Evolutionary conservation across 345 rosid species (phyloP), one percentile per base, ranked within the genome.

Genomic region (Ricinus communis): DNA sequence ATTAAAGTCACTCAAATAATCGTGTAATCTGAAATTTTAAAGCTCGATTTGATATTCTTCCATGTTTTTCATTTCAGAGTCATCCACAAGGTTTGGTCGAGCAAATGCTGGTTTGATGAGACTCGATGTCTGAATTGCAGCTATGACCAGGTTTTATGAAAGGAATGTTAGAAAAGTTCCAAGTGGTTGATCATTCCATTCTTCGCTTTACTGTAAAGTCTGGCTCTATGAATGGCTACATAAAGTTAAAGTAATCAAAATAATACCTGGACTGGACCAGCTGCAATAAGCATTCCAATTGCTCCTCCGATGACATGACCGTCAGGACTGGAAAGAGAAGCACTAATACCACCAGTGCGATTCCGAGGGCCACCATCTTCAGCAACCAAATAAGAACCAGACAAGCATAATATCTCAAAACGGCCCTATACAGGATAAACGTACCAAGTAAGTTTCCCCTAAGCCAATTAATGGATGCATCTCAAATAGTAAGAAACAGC

Each of bases 301-400:
- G 93, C 93, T 63, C 99, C 99, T 31, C 99, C 99, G 58, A 96
- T 65, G 53, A 96, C 96, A 28, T 85, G 91, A 55, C 99, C 98
- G 67, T 96, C 98, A 1, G 96, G 89, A 79, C 91, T 89, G 27
- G 95, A 88, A 75, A 96, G 90, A 11, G 99, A 93, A 73, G 87
- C 98, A 76, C 98, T 96, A 36, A 96, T 57, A 65, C 99, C 98
- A 21, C 99, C 99, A 30, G 87, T 88, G 74, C 99, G 84, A 70
- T 81, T 79, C 40, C 81, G 87, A 49, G 96, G 82, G 22, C 94
- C 91, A 66, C 93, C 96, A 60, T 89, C 97, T 81, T 96, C 99
- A 52, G 90, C 85, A 65, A 96, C 81, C 82, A 96, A 80, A 79
- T 88, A 96, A 58, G 96, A 96, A 60, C 99, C 99, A 4, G 97